phyloP scores from a whole-genome alignment of 1,284 basidiomycete species.

The Vanrija humicola region DNA sequence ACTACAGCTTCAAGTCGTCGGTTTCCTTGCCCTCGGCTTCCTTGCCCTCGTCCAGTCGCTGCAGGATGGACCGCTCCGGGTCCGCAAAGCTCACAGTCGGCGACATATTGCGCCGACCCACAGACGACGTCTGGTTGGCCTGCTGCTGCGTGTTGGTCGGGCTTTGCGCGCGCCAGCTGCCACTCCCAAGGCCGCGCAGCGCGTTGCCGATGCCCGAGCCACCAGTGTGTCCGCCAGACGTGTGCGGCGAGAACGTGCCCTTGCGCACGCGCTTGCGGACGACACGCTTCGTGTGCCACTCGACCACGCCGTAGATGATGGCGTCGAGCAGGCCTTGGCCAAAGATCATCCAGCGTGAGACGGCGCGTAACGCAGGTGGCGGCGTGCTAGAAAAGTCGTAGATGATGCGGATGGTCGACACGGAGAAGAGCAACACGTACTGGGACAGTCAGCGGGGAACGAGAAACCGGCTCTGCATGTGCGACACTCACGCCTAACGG shows the following conservation, averaged over 20 bases:
- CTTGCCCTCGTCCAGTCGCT: slow-evolving; percentile 5
- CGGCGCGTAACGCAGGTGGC: slow-evolving; percentile 37
- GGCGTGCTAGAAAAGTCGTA: slow-evolving; percentile 43
- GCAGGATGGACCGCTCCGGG: slow-evolving; percentile 14
- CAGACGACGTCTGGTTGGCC: background rate
- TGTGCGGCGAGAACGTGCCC: slow-evolving; percentile 26
- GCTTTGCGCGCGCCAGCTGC: background rate
- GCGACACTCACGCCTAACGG: slow-evolving; percentile 43
- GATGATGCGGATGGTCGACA: slow-evolving; percentile 48
- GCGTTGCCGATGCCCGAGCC: background rate
- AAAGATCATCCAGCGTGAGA: slow-evolving; percentile 50
- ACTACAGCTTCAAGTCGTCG: too few species aligned
- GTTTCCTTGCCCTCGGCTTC: too few species aligned
- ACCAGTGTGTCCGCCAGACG: background rate
- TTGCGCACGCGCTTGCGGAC: slow-evolving; percentile 36
- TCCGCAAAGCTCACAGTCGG: slow-evolving; percentile 17
- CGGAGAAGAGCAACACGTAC: slow-evolving; percentile 48
- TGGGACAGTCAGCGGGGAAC: slow-evolving; percentile 3
- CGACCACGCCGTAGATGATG: slow-evolving; percentile 49
- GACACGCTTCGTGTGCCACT: slow-evolving; percentile 47
- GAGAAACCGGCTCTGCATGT: background rate
- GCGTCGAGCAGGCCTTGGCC: slow-evolving; percentile 48
- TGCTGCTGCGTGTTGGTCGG: background rate
- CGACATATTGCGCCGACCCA: background rate
- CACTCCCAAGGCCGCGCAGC: background rate